Conservation (phyloP, 768 basidiomycete genomes). For the Tylopilus intermedius region DNA sequence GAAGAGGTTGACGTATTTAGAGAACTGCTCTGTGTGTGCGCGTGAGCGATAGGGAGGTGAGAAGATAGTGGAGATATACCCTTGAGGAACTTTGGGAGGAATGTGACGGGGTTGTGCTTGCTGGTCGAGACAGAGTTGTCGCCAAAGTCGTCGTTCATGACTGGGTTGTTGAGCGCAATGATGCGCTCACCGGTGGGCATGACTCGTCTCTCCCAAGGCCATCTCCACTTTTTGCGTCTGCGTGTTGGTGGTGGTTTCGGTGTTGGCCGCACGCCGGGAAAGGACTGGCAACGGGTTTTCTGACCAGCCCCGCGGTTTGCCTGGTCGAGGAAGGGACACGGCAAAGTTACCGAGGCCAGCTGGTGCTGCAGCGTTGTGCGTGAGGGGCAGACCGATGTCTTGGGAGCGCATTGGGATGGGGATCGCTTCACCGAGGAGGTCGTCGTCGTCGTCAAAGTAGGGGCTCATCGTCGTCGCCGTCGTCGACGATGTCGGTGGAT, state of each 20-base stretch:
- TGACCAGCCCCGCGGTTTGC: slow-evolving; percentile 67
- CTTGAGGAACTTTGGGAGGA: slow-evolving; percentile 87
- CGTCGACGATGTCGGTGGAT: slow-evolving; percentile 64
- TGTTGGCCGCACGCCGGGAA: slow-evolving; percentile 29
- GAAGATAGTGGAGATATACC: slow-evolving; percentile 47
- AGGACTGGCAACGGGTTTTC: slow-evolving; percentile 47
- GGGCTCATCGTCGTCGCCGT: slow-evolving; percentile 55
- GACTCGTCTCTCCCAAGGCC: slow-evolving; percentile 78
- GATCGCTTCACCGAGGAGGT: slow-evolving; percentile 25
- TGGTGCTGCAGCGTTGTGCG: slow-evolving; percentile 54
- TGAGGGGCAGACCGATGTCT: slow-evolving; percentile 52
- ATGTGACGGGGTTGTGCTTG: slow-evolving; percentile 87
- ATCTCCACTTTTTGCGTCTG: slow-evolving; percentile 51
- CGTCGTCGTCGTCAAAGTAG: slow-evolving; percentile 76
- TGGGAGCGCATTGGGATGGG: slow-evolving; percentile 36
- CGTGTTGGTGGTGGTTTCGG: slow-evolving; percentile 13
- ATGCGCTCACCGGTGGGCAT: slow-evolving; percentile 68
- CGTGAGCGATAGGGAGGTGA: slow-evolving; percentile 2
- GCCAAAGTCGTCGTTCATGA: slow-evolving; percentile 60
- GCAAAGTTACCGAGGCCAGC: slow-evolving; percentile 29
- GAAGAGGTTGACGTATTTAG: slow-evolving; percentile 97
- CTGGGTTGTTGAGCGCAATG: slow-evolving; percentile 75
- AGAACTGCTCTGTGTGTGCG: slow-evolving; percentile 78
- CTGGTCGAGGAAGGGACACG: slow-evolving; percentile 18
- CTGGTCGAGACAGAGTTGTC: slow-evolving; percentile 89